Base-by-base conservation (phyloP, 2,329 filamentous ascomycete species). In the Zasmidium angulare region DNA sequence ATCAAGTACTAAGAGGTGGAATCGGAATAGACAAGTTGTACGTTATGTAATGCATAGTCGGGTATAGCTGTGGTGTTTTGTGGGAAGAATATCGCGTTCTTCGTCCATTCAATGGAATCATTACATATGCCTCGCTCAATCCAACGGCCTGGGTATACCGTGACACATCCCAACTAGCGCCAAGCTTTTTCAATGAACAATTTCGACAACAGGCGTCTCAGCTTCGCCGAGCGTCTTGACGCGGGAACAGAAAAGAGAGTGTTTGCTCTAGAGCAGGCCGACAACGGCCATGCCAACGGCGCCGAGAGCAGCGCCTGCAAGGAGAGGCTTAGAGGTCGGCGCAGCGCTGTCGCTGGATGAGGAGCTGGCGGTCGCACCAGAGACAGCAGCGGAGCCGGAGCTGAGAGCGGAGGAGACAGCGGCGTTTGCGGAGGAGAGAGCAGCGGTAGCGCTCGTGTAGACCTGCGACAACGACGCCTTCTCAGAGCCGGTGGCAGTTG, bases 261-360 rank as follows among this genome's bases (percentile, higher is more conserved):
- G 11, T 17, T 14, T 19, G 36, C n/a, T 48, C 36, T 62, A 65
- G 54, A 65, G 56, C 48, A 60, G 52, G 20, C 58, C 61, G 50
- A 63, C 36, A 23, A 65, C 55, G 12, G 48, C 48, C 48, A 50
- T 24, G 31, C 63, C 63, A 21, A 66, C 50, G 26, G 61, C 63
- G 54, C 63, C 63, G 46, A 64, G 47, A n/a, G 63, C 63, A 48
- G 55, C 63, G 50, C 53, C 63, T 21, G 63, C 63, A 26, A 60
- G 55, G n/a, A 66, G 43, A 19, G 61, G 63, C 40, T 46, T 54
- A 40, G 57, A 54, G n/a, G 63, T 64, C 2, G 63, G 54, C 10
- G 61, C 63, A 46, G 53, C 54, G 12, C 47, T 36, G 10, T 31
- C 59, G 23, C 56, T 57, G n/a, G 53, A 53, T 17, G 59, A 21